phyloP scores from a whole-genome alignment of 257 asterid genomes.

The Scutellaria minor region DNA sequence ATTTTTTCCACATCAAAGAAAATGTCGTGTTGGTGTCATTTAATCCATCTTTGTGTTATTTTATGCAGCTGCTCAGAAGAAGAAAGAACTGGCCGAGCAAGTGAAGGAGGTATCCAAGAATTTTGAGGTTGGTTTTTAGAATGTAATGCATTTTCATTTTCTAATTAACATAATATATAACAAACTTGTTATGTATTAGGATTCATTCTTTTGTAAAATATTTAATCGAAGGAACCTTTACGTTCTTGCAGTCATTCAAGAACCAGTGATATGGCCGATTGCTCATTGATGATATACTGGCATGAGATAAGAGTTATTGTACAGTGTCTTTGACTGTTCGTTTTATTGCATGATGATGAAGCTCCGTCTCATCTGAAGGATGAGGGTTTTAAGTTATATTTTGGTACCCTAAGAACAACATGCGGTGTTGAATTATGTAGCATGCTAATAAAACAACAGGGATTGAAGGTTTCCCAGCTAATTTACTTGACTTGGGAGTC shows the following conservation, averaged over 20 bases:
- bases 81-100: conserved; percentile 61
- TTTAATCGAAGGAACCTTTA: neutral
- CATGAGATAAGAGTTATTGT: conserved; percentile 12
- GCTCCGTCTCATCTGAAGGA: conserved; percentile 9
- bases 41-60: neutral
- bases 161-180: neutral
- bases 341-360: conserved; percentile 9
- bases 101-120: conserved; percentile 57
- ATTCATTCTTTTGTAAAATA: neutral
- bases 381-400: conserved; percentile 12
- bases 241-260: conserved; percentile 62
- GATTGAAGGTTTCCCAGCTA: neutral
- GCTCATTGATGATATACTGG: conserved; percentile 6
- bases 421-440: conserved; percentile 1
- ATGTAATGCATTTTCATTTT: neutral
- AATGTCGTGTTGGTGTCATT: too few species aligned
- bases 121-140: conserved; percentile 46
- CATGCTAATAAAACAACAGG: conserved; percentile 18
- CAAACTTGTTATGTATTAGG: neutral
- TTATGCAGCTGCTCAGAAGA: conserved; percentile 66
- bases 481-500: neutral
- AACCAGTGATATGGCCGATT: conserved; percentile 39
- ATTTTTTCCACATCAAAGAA: neutral
- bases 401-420: neutral
- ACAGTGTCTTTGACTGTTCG: conserved; percentile 16